Conservation (phyloP, 2,329 filamentous ascomycete genomes). For the Fusarium burgessii region DNA sequence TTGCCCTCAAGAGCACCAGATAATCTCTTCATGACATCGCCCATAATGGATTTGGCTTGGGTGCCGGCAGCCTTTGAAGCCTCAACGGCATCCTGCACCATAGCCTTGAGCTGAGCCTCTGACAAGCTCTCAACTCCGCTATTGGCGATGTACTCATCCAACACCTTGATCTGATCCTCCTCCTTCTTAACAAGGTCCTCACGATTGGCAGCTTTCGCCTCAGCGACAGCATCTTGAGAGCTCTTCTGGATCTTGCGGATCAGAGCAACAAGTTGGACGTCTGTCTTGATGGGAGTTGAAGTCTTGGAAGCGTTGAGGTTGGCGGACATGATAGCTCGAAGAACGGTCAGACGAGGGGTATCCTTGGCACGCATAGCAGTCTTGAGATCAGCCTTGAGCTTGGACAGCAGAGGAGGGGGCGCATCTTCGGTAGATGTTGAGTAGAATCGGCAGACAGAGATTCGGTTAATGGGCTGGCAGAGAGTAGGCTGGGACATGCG, state of each 20-base stretch:
- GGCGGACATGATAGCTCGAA: slow-evolving; percentile 76
- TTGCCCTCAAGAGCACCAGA: slow-evolving; percentile 69
- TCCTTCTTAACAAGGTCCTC: slow-evolving; percentile 79
- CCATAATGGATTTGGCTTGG: slow-evolving; percentile 62
- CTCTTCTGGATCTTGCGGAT: slow-evolving; percentile 73
- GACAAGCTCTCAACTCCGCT: slow-evolving; percentile 70
- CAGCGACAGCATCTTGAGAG: slow-evolving; percentile 68
- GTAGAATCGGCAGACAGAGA: slow-evolving; percentile 46
- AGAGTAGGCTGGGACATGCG: slow-evolving; percentile 38
- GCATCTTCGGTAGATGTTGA: slow-evolving; percentile 52
- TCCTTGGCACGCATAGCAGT: slow-evolving; percentile 75
- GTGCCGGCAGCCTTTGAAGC: slow-evolving; percentile 61
- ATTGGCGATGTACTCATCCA: slow-evolving; percentile 73
- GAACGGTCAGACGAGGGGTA: slow-evolving; percentile 72
- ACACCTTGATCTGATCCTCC: slow-evolving; percentile 70
- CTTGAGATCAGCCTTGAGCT: slow-evolving; percentile 72
- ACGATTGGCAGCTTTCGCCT: slow-evolving; percentile 73
- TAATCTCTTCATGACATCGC: slow-evolving; percentile 73
- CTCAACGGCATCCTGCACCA: slow-evolving; percentile 65
- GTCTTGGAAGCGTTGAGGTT: slow-evolving; percentile 83
- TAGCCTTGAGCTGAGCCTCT: slow-evolving; percentile 67
- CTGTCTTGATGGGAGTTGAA: slow-evolving; percentile 73
- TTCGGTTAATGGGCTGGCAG: slow-evolving; percentile 29
- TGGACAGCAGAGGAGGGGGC: slow-evolving; percentile 62
- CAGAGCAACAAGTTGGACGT: slow-evolving; percentile 75